A percentile compares a stretch with the other conserved stretches of the same genome.
Conservation (phyloP, 2,329 filamentous ascomycete species). For the Pestalotiopsis sp. region DNA sequence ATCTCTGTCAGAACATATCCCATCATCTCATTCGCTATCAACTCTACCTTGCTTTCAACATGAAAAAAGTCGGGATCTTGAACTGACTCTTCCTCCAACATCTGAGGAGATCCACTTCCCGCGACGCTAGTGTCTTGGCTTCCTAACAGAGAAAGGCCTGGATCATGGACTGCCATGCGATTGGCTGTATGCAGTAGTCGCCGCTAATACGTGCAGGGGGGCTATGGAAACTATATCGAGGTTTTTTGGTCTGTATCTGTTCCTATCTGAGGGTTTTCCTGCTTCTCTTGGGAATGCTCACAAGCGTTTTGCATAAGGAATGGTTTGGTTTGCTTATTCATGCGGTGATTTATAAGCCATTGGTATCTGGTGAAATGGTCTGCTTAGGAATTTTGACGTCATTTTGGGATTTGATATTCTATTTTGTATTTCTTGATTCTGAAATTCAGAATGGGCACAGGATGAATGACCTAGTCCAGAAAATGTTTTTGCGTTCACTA, state of each 20-base stretch:
- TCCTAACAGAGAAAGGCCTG: not conserved
- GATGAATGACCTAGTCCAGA: no score
- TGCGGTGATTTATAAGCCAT: no score
- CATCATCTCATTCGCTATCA: not conserved
- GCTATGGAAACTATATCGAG: not conserved
- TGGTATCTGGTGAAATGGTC: no score
- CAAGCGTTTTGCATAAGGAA: no score
- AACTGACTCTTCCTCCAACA: not conserved
- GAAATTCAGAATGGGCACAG: no score
- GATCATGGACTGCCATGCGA: not conserved
- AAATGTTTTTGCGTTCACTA: no score
- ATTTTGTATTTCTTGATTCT: no score
- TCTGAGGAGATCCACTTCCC: not conserved
- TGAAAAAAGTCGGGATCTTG: not conserved
- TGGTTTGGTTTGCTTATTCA: no score
- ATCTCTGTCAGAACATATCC: no score
- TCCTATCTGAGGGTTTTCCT: not conserved
- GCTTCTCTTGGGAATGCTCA: not conserved
- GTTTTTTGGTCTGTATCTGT: not conserved
- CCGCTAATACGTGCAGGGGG: not conserved
- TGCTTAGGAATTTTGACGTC: no score
- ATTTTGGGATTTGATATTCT: no score
- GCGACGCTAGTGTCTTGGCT: conserved; percentile 2
- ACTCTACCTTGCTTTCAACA: not conserved
- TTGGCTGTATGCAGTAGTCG: not conserved